Conservation (phyloP, 495 filamentous ascomycete species). For the Penicillium crystallinum region DNA sequence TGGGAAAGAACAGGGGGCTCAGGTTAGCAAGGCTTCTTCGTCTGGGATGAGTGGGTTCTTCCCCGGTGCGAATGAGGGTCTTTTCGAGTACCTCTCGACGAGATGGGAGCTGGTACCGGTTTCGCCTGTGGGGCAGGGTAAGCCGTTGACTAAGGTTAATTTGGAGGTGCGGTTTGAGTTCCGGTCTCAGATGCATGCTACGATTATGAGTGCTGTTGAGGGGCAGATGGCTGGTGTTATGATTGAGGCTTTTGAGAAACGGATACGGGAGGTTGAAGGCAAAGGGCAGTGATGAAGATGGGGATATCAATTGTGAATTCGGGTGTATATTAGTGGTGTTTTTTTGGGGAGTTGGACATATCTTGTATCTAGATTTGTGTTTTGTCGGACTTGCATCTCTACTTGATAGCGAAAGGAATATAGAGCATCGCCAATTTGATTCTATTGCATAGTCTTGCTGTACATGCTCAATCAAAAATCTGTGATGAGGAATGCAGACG, state of each 20-base stretch:
- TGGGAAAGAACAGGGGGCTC: conserved; percentile 4
- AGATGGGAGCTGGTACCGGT: conserved; percentile 63
- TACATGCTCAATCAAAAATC: conserved; percentile 10
- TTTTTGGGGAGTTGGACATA: not conserved
- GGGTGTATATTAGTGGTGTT: conserved; percentile 1
- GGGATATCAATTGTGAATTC: not conserved
- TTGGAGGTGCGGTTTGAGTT: conserved; percentile 77
- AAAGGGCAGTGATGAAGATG: conserved; percentile 2
- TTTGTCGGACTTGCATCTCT: not conserved
- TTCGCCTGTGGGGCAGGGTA: conserved; percentile 20
- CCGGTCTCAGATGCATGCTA: conserved; percentile 74
- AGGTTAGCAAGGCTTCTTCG: not conserved
- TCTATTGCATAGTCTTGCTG: conserved; percentile 16
- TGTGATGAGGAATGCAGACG: conserved; percentile 1
- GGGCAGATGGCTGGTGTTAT: conserved; percentile 80
- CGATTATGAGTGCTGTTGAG: conserved; percentile 70
- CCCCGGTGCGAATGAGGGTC: conserved; percentile 42
- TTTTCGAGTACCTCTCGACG: conserved; percentile 74
- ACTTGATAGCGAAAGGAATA: not conserved
- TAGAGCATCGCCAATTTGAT: conserved; percentile 2
- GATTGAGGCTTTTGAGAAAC: conserved; percentile 89
- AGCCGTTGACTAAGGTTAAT: conserved; percentile 59
- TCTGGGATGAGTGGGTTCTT: conserved; percentile 25
- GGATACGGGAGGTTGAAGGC: conserved; percentile 55
- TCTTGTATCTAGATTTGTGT: not conserved